phyloP scores from a whole-genome alignment of 1,284 basidiomycete species.

The Fistulinella staudtii region DNA sequence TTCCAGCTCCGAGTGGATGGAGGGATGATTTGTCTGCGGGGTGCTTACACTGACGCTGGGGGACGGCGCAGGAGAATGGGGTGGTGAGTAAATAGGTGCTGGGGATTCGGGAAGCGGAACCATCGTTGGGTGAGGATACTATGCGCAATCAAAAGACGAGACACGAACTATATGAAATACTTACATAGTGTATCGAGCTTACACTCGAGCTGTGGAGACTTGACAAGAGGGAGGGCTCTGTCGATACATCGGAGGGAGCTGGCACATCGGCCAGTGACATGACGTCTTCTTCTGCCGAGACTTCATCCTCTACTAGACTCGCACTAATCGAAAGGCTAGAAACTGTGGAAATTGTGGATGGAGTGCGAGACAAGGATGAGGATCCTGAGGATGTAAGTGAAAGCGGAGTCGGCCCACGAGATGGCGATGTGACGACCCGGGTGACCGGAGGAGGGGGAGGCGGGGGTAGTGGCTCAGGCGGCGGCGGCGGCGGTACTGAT shows the following conservation, averaged over 20 bases:
- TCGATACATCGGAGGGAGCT: slow-evolving; percentile 35
- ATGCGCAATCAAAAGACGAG: slow-evolving; percentile 1
- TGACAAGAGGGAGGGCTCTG: slow-evolving; percentile 55
- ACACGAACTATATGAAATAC: slow-evolving; percentile 24
- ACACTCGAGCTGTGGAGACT: slow-evolving; percentile 23
- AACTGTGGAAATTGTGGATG: slow-evolving; percentile 34
- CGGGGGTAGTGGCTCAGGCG: background rate
- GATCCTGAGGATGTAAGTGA: slow-evolving; percentile 29
- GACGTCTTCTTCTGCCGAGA: slow-evolving; percentile 32
- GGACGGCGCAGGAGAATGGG: slow-evolving; percentile 35
- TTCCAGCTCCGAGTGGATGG: slow-evolving; percentile 51
- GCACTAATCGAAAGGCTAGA: slow-evolving; percentile 37
- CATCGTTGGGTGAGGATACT: slow-evolving; percentile 28
- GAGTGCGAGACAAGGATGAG: slow-evolving; percentile 39
- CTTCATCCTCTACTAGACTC: background rate
- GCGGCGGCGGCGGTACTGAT: slow-evolving; percentile 3
- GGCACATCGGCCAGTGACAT: slow-evolving; percentile 28
- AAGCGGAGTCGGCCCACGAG: slow-evolving; percentile 27
- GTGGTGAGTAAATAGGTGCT: slow-evolving; percentile 31
- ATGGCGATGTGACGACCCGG: slow-evolving; percentile 24
- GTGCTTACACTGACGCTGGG: slow-evolving; percentile 60
- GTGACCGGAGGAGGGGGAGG: too few species aligned
- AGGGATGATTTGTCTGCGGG: slow-evolving; percentile 55
- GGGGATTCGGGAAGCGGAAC: slow-evolving; percentile 36
- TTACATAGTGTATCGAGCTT: slow-evolving; percentile 32